Base-by-base conservation (phyloP, 2,329 filamentous ascomycete species). In the Fusarium cyanostomum region DNA sequence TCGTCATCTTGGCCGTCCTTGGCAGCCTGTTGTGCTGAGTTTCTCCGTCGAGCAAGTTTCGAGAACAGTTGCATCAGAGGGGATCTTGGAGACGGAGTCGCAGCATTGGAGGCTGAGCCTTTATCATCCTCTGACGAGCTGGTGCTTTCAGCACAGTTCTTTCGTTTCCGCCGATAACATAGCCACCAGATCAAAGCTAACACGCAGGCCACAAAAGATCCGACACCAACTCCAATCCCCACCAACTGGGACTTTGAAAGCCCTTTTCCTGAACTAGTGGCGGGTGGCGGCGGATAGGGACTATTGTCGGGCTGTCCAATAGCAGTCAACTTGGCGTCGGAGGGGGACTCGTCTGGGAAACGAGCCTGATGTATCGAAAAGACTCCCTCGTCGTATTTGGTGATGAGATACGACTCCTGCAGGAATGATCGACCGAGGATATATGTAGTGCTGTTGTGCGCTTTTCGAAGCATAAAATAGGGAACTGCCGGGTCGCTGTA, bases 401-500 rank as follows among this genome's bases (percentile, higher is more conserved):
- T 85, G 28, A 85, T 79, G 7, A 87, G 73, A 58, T 87, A 87
- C 2, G 89, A 84, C 73, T 92, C 89, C 71, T 92, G 90, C 51
- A 92, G 76, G 64, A 92, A 92, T 0, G 85, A 83, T 30, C 89
- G 82, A 8, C 90, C 90, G 31, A 92, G 81, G 11, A 89, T 83
- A 72, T 86, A 83, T 62, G 86, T 81, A 12, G 78, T 79, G 31
- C 81, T 80, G 54, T 84, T 80, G 16, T 80, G 70, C 10, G 84
- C 79, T 56, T 84, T 83, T 66, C 85, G 82, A 48, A 92, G 79
- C 4, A 89, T 88, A 57, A 92, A 92, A 70, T 92, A 92, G 10
- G 81, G 83, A 9, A 83, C 72, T 31, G 77, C 77, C 8, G 78
- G 74, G 7, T 81, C 77, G 30, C 77, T 79, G 53, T 80, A 83